Evolutionary conservation across 352 stramenopile species (phyloP).

Genomic region (Pythium phragmitis): DNA sequence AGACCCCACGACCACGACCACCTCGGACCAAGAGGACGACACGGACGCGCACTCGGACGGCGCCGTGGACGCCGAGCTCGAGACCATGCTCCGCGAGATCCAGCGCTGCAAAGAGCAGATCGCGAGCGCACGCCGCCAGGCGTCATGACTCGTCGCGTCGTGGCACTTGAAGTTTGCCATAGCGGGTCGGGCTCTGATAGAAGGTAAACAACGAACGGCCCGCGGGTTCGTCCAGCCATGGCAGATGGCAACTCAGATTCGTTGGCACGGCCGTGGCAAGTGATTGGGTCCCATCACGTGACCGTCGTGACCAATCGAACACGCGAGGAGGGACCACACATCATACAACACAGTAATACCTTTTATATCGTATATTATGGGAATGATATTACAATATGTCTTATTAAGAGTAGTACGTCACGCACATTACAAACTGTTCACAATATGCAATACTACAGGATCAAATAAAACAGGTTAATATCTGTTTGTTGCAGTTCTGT

Average conservation of each 20-base stretch:
- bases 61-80: slow-evolving; percentile 28
- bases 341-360: slow-evolving; percentile 11
- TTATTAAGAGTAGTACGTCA: too few relatives aligned
- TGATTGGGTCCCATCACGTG: slow-evolving; percentile 16
- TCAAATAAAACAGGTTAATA: slow-evolving; percentile 5
- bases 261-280: slow-evolving; percentile 12
- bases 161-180: slow-evolving; percentile 26
- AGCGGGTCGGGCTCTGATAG: slow-evolving; percentile 5
- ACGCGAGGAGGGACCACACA: slow-evolving; percentile 10
- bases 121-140: slow-evolving; percentile 4
- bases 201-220: background rate
- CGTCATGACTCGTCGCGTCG: background rate
- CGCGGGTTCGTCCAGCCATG: background rate
- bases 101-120: slow-evolving; percentile 29
- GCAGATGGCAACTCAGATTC: slow-evolving; percentile 27
- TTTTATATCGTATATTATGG: background rate
- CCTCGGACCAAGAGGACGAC: slow-evolving; percentile 5
- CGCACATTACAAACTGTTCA: too few relatives aligned
- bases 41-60: slow-evolving; percentile 1
- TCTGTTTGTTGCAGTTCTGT: background rate
- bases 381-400: background rate
- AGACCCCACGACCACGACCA: background rate
- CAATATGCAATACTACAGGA: slow-evolving; percentile 9
- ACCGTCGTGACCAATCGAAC: slow-evolving; percentile 19
- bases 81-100: slow-evolving; percentile 34